Evolutionary conservation across 2,329 filamentous ascomycete genomes (phyloP), one percentile per base, ranked within the genome.

Genomic region (Thielaviopsis punctulata): DNA sequence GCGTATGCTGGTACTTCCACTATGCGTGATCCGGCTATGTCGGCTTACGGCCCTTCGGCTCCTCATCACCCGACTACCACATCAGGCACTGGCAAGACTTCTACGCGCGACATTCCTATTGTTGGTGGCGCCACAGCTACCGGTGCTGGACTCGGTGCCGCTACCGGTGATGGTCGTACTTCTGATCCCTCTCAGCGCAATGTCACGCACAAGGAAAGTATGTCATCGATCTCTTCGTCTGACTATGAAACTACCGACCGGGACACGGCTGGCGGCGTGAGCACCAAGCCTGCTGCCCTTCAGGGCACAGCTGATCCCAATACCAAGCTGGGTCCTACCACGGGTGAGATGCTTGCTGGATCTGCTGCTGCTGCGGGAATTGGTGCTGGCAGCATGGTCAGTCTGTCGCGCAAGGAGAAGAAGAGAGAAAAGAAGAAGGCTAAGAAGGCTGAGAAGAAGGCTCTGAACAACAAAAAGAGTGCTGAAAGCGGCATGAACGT

Each of bases 351-450:
- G 48, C 36, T 54, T 51, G 44, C 49, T 23, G 46, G 50, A 9
- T 47, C 50, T 19, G 50, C 53, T 33, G 41, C 41, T 4, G 43
- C 41, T 30, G 27, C 45, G 7, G 49, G 53, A 23, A 24, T 48
- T 45, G 48, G 52, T 25, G 39, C 33, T n/a, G 46, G n/a, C 19
- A 9, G 30, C 22, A 27, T 27, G 1, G 21, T 45, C 23, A 13
- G 41, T 12, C n/a, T 52, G 15, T 23, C 49, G 21, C 53, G 46
- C 33, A 52, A 52, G 25, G 53, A 52, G n/a, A 82, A 79, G 61
- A 86, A 85, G 63, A 88, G 85, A 67, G 90, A 86, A 65, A 87
- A 84, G 68, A 86, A 83, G 70, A 88, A 86, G 73, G 75, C 76
- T 25, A 84, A 81, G 65, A 86, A 85, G 68, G 76, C 81, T 5